These are phyloP conservation scores for Tylopilus vinaceipallidus DNA, from an alignment of 768 basidiomycete species.

Conservation along the genomic window DNA sequence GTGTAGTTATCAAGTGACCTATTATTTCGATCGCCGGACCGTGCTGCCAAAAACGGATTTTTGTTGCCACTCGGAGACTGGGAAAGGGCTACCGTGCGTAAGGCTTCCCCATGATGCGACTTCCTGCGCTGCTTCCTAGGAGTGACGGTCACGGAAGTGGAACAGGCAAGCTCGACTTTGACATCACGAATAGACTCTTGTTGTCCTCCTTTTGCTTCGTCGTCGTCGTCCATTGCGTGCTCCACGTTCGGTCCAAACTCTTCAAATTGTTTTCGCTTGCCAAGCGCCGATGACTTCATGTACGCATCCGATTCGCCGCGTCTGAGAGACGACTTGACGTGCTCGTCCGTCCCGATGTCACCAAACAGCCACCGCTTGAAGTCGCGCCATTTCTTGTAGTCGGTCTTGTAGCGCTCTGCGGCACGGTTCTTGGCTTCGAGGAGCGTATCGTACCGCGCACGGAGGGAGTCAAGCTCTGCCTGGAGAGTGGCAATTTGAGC, in stretches of 20 bases:
- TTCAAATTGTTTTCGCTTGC: conserved; percentile 30
- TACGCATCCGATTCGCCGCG: conserved; percentile 29
- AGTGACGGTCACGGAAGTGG: not conserved
- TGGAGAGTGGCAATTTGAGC: conserved; percentile 23
- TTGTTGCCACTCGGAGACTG: conserved; percentile 2
- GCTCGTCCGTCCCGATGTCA: conserved; percentile 32
- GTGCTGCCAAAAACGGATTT: conserved; percentile 9
- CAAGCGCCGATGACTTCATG: conserved; percentile 20
- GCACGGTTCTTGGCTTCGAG: conserved; percentile 42
- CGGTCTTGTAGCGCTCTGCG: conserved; percentile 44
- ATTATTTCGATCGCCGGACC: not conserved
- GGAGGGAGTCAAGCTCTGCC: conserved; percentile 35
- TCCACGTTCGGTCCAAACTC: conserved; percentile 15
- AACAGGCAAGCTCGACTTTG: not conserved
- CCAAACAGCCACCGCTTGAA: conserved; percentile 44
- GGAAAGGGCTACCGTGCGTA: conserved; percentile 5
- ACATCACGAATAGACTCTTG: conserved; percentile 3
- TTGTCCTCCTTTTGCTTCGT: conserved; percentile 1
- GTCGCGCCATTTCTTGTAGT: conserved; percentile 53
- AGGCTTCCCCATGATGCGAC: conserved; percentile 17
- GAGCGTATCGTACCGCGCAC: conserved; percentile 46
- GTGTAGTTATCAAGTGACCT: not conserved
- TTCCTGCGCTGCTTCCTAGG: conserved; percentile 14
- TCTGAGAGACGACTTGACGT: conserved; percentile 27
- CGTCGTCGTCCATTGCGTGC: conserved; percentile 2